phyloP scores from a whole-genome alignment of 805 yeast genomes.

The Lipomyces yamanashiensis region DNA sequence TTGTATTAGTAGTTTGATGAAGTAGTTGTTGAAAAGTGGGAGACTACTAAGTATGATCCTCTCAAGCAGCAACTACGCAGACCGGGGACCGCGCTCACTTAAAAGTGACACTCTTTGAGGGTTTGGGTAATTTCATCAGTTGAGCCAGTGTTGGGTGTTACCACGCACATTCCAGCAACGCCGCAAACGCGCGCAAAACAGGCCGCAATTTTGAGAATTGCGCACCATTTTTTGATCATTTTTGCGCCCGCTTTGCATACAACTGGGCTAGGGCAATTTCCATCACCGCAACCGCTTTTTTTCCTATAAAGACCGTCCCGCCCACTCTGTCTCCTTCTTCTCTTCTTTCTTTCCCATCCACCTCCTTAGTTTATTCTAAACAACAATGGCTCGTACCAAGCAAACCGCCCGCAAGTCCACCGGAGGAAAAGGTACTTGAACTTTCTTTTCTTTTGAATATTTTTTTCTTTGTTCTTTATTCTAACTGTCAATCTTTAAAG shows the following conservation, averaged over 20 bases:
- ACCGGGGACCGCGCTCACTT: slow-evolving; percentile 11
- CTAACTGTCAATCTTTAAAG: slow-evolving; percentile 41
- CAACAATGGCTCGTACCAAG: slow-evolving; percentile 80
- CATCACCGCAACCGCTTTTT: slow-evolving; percentile 23
- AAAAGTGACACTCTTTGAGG: slow-evolving; percentile 23
- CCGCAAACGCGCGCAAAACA: slow-evolving; percentile 16
- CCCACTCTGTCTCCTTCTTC: slow-evolving; percentile 5
- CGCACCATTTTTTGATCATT: slow-evolving; percentile 12
- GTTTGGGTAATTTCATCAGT: slow-evolving; percentile 33
- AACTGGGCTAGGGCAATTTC: slow-evolving; percentile 28
- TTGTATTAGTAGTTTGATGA: slow-evolving; percentile 45
- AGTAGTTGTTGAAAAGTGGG: neutral
- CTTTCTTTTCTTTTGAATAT: neutral
- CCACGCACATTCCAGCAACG: slow-evolving; percentile 10
- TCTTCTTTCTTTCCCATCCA: slow-evolving; percentile 2
- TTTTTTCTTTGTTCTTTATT: neutral
- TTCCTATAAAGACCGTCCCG: slow-evolving; percentile 29
- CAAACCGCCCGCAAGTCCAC: slow-evolving; percentile 89
- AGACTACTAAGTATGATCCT: neutral
- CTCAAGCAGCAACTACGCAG: no score
- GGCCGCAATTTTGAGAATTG: slow-evolving; percentile 20
- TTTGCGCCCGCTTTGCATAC: neutral
- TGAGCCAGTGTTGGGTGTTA: neutral
- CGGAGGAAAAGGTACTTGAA: slow-evolving; percentile 68
- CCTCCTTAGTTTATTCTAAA: neutral